Evolutionary conservation across 2,329 filamentous ascomycete genomes (phyloP).

Genomic region (Arachnomyces sp.): DNA sequence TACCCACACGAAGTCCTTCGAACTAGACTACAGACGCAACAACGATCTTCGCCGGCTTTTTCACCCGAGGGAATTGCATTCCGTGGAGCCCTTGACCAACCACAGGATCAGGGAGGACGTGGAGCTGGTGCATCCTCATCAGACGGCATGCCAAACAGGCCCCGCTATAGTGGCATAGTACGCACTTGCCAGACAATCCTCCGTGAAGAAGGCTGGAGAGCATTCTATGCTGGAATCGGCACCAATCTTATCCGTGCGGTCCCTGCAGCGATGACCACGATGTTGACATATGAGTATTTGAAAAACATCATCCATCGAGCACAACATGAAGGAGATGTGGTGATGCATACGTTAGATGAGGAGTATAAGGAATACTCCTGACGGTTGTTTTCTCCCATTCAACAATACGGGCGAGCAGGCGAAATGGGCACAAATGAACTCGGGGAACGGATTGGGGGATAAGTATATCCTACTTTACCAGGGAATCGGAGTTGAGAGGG

Average conservation of each 20-base stretch:
- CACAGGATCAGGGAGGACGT: constrained; percentile 35
- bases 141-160: constrained; percentile 48
- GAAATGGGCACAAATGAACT: too few relatives aligned
- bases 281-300: constrained; percentile 88
- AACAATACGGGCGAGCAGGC: not conserved
- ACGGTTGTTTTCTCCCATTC: not conserved
- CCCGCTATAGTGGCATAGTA: constrained; percentile 66
- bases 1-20: constrained; percentile 96
- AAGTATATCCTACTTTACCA: too few relatives aligned
- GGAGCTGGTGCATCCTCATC: constrained; percentile 39
- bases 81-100: constrained; percentile 29
- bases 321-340: constrained; percentile 42
- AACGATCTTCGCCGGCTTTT: constrained; percentile 49
- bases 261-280: constrained; percentile 90
- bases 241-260: constrained; percentile 96
- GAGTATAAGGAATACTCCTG: not conserved
- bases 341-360: constrained; percentile 5
- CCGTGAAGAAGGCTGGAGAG: constrained; percentile 85
- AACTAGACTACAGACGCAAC: constrained; percentile 87
- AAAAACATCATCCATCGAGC: constrained; percentile 46
- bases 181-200: constrained; percentile 79
- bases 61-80: constrained; percentile 47
- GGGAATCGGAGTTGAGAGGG: too few relatives aligned
- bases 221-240: constrained; percentile 94
- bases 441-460: too few relatives aligned